These are phyloP conservation scores for Stemphylium vesicarium DNA, from an alignment of 2,329 filamentous ascomycete species.

Conservation along the genomic window DNA sequence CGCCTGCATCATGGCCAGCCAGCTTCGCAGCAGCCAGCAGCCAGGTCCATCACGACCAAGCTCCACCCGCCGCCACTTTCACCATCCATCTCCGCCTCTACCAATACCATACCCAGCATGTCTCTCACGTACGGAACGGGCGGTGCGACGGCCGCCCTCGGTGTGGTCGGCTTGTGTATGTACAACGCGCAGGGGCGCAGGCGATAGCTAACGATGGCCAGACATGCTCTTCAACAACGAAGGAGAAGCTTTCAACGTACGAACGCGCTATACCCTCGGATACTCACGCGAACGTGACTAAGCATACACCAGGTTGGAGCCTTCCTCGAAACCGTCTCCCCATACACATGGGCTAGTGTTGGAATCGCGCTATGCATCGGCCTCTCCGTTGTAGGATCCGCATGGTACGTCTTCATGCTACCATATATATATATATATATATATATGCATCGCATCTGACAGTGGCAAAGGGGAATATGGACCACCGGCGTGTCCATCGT, in stretches of 20 bases:
- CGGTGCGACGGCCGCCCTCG: conserved; percentile 70
- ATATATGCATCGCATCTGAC: conserved; percentile 20
- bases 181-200: conserved; percentile 28
- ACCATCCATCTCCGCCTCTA: conserved; percentile 30
- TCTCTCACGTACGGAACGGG: conserved; percentile 74
- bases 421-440: not conserved
- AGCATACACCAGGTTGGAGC: conserved; percentile 72
- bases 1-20: conserved; percentile 37
- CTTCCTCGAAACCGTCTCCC: conserved; percentile 93
- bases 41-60: conserved; percentile 31
- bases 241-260: conserved; percentile 93
- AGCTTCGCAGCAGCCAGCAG: conserved; percentile 29
- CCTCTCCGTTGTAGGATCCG: conserved; percentile 92
- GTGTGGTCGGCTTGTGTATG: conserved; percentile 81
- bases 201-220: conserved; percentile 54
- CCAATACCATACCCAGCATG: conserved; percentile 59
- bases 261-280: conserved; percentile 50
- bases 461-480: conserved; percentile 83
- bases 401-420: conserved; percentile 71
- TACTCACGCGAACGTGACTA: conserved; percentile 3
- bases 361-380: conserved; percentile 96
- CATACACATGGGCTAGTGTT: conserved; percentile 88
- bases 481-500: conserved; percentile 98
- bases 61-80: conserved; percentile 31
- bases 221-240: conserved; percentile 99